Evolutionary conservation across 2,329 filamentous ascomycete genomes (phyloP), one percentile per base, ranked within the genome.

Genomic region (Colletotrichum euphorbiae): DNA sequence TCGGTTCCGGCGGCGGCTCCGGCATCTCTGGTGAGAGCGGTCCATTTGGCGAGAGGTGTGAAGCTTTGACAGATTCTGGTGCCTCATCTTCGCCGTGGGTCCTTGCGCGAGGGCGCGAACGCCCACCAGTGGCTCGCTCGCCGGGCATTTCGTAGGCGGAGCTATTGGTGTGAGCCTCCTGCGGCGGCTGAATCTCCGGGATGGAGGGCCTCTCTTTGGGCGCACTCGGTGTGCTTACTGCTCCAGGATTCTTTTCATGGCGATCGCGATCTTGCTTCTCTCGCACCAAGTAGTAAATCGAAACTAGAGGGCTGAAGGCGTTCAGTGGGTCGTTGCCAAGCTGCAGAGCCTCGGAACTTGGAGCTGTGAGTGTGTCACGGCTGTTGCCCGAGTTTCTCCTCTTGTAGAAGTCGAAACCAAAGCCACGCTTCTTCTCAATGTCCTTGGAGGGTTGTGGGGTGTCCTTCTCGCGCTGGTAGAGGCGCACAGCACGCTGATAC

Each of bases 391-490:
- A 98, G 76, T 94, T 98, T 67, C 94, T 88, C 72, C 96, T 87
- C 80, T 97, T 98, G 81, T 98, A 99, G 75, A 99, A 98, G 76
- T 98, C 95, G 73, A 98, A 98, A 5, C 87, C 88, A 71, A 98
- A 95, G 9, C 93, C 92, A 62, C 95, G 89, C 76, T 89, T 92
- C 82, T 94, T 97, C 79, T 97, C 94, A n/a, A 85, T 82, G 15
- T 90, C 89, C 76, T 81, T 90, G 77, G 70, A 87, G 74, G 77
- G 86, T 77, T 76, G 89, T 72, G 78, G 85, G 71, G 81, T 78
- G 58, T 87, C 92, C 76, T 82, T 90, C 80, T 90, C 93, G 75
- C 87, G 89, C 74, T 89, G 89, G 42, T 89, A 87, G 12, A 90
- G 81, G 62, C 89, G 88, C n/a, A 97, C 85, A 6, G 93, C 94